These are phyloP conservation scores for Ceratobasidium sp. DNA, from an alignment of 1,284 basidiomycete species.

Conservation along the genomic window DNA sequence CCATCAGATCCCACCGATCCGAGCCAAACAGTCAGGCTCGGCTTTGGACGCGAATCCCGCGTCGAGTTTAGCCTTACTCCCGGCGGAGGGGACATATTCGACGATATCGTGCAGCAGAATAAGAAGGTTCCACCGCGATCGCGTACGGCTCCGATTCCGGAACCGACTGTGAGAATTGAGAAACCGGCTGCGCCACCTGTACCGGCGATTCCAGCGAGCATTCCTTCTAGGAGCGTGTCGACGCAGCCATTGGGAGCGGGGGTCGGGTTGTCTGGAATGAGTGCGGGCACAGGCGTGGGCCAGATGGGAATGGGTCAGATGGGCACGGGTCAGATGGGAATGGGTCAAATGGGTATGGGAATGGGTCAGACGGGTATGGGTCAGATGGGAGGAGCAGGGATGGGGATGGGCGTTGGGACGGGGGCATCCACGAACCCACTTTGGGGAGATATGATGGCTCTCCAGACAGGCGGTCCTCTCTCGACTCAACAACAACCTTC, in stretches of 20 bases:
- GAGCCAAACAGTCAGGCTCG: slow-evolving; percentile 22
- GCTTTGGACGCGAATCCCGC: slow-evolving; percentile 38
- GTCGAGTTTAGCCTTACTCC: slow-evolving; percentile 42
- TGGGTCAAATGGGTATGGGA: background rate
- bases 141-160: slow-evolving; percentile 38
- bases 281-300: background rate
- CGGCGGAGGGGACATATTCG: slow-evolving; percentile 12
- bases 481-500: slow-evolving; percentile 18
- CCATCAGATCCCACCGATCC: slow-evolving; percentile 6
- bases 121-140: slow-evolving; percentile 41
- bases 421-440: slow-evolving; percentile 9
- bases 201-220: slow-evolving; percentile 1
- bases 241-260: slow-evolving; percentile 10
- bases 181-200: slow-evolving; percentile 24
- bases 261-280: too few species aligned
- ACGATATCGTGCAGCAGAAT: slow-evolving; percentile 20
- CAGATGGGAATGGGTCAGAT: slow-evolving; percentile 1
- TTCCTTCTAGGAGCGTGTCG: slow-evolving; percentile 41
- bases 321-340: background rate
- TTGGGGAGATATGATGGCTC: slow-evolving; percentile 39
- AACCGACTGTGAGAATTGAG: background rate
- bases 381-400: background rate
- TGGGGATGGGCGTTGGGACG: slow-evolving; percentile 2
- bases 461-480: slow-evolving; percentile 31
- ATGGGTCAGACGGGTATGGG: background rate